Evolutionary conservation across 164 flowering plant species (phyloP).

Genomic region (Nelumbo lutea): DNA sequence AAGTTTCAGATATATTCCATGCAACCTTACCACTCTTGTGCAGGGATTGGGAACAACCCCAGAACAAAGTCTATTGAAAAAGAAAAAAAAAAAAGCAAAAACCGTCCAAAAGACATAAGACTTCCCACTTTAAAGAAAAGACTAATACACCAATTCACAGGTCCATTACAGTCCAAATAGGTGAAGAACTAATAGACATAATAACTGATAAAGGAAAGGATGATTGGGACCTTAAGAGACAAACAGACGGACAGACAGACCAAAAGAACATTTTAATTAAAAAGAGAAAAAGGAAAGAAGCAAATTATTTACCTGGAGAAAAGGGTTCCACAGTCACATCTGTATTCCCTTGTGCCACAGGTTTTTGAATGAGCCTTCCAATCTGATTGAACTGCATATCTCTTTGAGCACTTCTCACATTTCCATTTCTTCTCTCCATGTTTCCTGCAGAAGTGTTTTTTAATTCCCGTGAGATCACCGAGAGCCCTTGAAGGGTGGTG

Average conservation of each 20-base stretch:
- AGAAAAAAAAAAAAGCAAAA: background rate
- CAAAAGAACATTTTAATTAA: constrained; percentile 13
- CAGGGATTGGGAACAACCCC: constrained; percentile 16
- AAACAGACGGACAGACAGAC: constrained; percentile 5
- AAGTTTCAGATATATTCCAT: constrained; percentile 23
- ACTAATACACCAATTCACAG: background rate
- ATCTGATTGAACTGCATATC: constrained; percentile 93
- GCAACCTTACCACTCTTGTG: constrained; percentile 19
- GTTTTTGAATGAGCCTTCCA: constrained; percentile 91
- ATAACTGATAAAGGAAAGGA: constrained; percentile 4
- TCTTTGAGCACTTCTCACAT: constrained; percentile 82
- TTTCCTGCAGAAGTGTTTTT: constrained; percentile 83
- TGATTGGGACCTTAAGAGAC: constrained; percentile 3
- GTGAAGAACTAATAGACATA: constrained; percentile 1
- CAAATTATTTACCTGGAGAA: constrained; percentile 66
- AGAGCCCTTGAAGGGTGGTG: constrained; percentile 85
- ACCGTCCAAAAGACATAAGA: too few relatives aligned
- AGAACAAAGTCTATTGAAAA: constrained; percentile 11
- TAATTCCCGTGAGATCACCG: constrained; percentile 98
- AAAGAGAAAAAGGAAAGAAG: background rate
- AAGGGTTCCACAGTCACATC: constrained; percentile 93
- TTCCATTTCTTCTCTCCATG: constrained; percentile 94
- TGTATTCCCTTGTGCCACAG: constrained; percentile 86
- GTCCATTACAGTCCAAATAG: constrained; percentile 5
- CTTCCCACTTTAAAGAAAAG: background rate